A percentile compares a stretch with the other conserved stretches of the same genome.
Conservation (phyloP, 192 early-diverging fungal genomes). For the Lobosporangium transversale region DNA sequence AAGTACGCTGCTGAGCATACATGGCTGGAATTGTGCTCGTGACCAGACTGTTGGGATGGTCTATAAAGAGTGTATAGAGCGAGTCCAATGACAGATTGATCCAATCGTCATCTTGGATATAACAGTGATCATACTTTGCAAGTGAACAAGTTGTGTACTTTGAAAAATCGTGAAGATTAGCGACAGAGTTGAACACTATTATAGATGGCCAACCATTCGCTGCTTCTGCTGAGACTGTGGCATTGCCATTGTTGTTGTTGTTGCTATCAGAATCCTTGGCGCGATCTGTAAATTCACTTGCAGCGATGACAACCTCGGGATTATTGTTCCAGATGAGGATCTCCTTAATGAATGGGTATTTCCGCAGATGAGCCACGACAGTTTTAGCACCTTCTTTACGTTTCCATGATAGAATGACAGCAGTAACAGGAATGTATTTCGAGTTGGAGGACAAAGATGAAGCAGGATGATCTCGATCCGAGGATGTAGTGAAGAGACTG, state of each 20-base stretch:
- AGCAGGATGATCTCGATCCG: neutral
- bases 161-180: conserved; percentile 61
- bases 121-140: conserved; percentile 63
- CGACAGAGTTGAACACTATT: conserved; percentile 58
- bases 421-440: conserved; percentile 55
- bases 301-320: conserved; percentile 24
- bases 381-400: conserved; percentile 52
- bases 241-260: too few species aligned
- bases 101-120: conserved; percentile 69
- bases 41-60: conserved; percentile 57
- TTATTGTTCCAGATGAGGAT: conserved; percentile 63
- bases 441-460: neutral
- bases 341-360: conserved; percentile 61
- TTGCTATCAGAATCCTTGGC: too few species aligned
- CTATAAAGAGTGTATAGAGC: conserved; percentile 62
- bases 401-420: conserved; percentile 58
- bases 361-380: conserved; percentile 54
- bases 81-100: conserved; percentile 63
- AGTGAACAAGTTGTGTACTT: conserved; percentile 64
- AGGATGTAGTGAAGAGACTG: conserved; percentile 16
- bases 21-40: conserved; percentile 60
- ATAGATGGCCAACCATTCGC: conserved; percentile 10
- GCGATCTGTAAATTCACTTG: conserved; percentile 26
- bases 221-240: neutral
- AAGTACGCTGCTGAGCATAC: conserved; percentile 56